Evolutionary conservation across 495 filamentous ascomycete species (phyloP), one percentile per base, ranked within the genome.

Genomic region (Acidiella bohemica): DNA sequence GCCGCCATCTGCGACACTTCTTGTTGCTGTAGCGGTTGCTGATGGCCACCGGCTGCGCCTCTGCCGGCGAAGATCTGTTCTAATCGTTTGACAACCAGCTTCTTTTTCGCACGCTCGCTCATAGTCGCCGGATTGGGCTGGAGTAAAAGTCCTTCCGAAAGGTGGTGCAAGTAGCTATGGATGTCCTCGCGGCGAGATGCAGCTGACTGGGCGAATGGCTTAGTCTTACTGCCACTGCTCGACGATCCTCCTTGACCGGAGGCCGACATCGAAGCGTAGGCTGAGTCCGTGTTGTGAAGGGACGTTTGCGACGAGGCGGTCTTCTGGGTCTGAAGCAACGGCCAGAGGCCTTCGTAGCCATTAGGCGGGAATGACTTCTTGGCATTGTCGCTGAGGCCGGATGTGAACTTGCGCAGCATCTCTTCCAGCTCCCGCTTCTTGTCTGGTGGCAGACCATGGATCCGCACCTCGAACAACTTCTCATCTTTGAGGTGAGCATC

Each of bases 61-160:
- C 74, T 77, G 5, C 82, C 81, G n/a, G 79, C 80, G 41, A 86
- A 87, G 3, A 87, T 65, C 37, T 84, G 78, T 53, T 87, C 81
- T 5, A 87, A 54, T 23, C 77, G 67, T 42, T 68, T 63, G 17
- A 84, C 81, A 1, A 85, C 75, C 14, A 79, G 52, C 53, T 73
- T 81, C 62, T 80, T 81, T 59, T 72, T 83, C 14, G 72, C 64
- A 42, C 66, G 74, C 23, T 84, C 81, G 0, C 73, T 68, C 71
- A 80, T 66, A 3, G 59, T 50, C 0, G 59, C 39, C 7, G 60
- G 49, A 32, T 64, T 61, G 16, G 62, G 67, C 13, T 41, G 50
- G 4, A 73, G 74, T 36, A 76, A 55, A 14, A 80, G 53, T 0
- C 70, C 67, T 39, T 68, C 64, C 0, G 76, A 75, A 10, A 78